Conservation (phyloP, 371 early-diverging fungal species). For the Rhizopus delemar region DNA sequence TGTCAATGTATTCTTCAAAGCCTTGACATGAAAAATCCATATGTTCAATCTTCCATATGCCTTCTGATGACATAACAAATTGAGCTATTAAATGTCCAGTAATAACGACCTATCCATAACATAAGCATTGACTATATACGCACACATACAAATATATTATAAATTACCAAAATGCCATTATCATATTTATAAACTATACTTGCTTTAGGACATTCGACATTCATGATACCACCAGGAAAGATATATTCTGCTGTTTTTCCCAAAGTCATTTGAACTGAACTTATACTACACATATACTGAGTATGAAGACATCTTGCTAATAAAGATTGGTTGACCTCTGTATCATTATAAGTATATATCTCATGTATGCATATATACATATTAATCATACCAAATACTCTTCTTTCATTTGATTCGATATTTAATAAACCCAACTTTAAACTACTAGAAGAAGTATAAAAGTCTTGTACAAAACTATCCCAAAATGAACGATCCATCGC, state of each 20-base stretch:
- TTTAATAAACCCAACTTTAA: constrained; percentile 36
- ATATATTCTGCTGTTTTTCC: constrained; percentile 49
- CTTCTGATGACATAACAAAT: constrained; percentile 25
- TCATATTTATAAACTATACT: constrained; percentile 40
- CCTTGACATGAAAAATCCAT: constrained; percentile 37
- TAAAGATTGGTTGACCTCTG: constrained; percentile 33
- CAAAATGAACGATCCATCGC: constrained; percentile 35
- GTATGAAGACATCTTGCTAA: constrained; percentile 43
- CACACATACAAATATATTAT: background rate
- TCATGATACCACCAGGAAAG: constrained; percentile 34
- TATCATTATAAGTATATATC: background rate
- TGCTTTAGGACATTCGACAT: constrained; percentile 45
- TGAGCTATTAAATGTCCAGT: constrained; percentile 38
- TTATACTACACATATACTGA: constrained; percentile 41
- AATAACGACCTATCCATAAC: constrained; percentile 25
- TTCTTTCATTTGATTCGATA: constrained; percentile 22
- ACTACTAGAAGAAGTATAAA: constrained; percentile 31
- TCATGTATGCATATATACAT: background rate
- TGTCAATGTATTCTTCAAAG: constrained; percentile 39
- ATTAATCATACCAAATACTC: constrained; percentile 30
- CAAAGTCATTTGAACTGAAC: constrained; percentile 42
- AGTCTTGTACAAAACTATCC: constrained; percentile 40
- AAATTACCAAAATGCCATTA: constrained; percentile 38
- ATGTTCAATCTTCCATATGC: constrained; percentile 37
- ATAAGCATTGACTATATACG: no score